Evolutionary conservation across 2,329 filamentous ascomycete species (phyloP), one percentile per base, ranked within the genome.

Genomic region (Coniochaeta sp.): DNA sequence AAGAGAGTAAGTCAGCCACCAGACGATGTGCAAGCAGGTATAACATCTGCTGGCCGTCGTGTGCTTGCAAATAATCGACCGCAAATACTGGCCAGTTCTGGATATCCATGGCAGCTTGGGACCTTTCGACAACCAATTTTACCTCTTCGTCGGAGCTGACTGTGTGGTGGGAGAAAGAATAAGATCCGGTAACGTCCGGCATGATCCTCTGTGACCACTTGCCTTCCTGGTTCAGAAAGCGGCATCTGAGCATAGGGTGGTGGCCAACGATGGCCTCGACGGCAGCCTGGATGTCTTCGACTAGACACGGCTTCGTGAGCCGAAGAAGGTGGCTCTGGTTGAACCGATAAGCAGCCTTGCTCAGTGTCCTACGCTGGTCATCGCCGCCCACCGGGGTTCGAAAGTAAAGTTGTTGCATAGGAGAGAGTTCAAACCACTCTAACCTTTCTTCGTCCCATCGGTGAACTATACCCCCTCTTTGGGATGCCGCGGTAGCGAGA

Each of bases 401-500:
- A 49, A 80, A 78, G 58, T 76, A 77, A 4, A 81, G 65, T 51
- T 74, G 72, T 61, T 81, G 77, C 71, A 79, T 79, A 3, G 77
- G 72, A 1, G 77, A 75, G 9, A 80, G 66, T 9, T 72, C 71
- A 55, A 77, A 79, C 28, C 54, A 65, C 18, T 70, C 68, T 8
- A 59, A 51, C 1, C 59, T 59, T 32, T 67, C 59, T 22, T 68
- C 70, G 28, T 62, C 64, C 57, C 66, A 65, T 16, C 62, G 59
- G 13, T 62, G 61, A 3, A 58, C 59, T 42, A 65, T 53, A 9
- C 60, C 59, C 5, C 62, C 64, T 13, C 63, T 64, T 12, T 66
- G 62, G 4, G 58, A 64, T 1, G 69, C 71, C 40, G 70, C 55
- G 3, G 59, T 55, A 9, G 71, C 69, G 6, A 75, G 61, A 48